Conservation (phyloP, 2,329 filamentous ascomycete species). For the Botryosphaeria agaves region DNA sequence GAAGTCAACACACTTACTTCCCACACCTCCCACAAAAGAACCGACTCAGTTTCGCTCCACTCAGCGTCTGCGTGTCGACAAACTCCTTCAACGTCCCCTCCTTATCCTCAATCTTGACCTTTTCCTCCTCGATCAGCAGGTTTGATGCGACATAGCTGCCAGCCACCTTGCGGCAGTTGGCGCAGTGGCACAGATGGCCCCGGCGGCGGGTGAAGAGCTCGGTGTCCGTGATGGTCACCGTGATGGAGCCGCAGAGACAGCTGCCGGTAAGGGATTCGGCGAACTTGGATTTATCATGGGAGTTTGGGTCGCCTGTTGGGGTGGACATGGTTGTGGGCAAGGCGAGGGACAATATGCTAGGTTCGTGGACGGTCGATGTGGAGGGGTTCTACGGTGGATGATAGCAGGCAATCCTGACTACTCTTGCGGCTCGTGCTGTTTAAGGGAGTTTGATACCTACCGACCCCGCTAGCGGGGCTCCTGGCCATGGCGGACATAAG, state of each 20-base stretch:
- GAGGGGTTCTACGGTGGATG: too few species aligned
- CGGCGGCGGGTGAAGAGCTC: conserved; percentile 27
- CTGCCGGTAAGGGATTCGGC: conserved; percentile 19
- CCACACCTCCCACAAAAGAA: conserved; percentile 29
- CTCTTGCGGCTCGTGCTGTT: too few species aligned
- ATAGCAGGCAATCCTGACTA: too few species aligned
- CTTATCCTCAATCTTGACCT: conserved; percentile 27
- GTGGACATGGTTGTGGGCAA: conserved; percentile 14
- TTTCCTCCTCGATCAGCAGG: conserved; percentile 23
- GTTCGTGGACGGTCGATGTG: too few species aligned
- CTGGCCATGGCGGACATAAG: too few species aligned
- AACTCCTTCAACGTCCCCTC: conserved; percentile 28
- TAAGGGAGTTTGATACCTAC: too few species aligned
- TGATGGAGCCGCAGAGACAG: conserved; percentile 30
- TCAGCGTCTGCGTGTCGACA: conserved; percentile 25
- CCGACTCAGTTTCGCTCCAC: conserved; percentile 26
- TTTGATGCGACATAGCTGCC: conserved; percentile 24
- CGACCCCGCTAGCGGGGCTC: too few species aligned
- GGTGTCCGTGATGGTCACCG: conserved; percentile 29
- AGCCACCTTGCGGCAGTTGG: conserved; percentile 32
- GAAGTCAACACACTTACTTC: conserved; percentile 16
- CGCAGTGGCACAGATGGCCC: conserved; percentile 33
- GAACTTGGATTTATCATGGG: conserved; percentile 16
- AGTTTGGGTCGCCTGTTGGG: conserved; percentile 22
- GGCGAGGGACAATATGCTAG: too few species aligned